Base-by-base conservation (phyloP, 495 filamentous ascomycete genomes). In the Venustampulla echinocandica region DNA sequence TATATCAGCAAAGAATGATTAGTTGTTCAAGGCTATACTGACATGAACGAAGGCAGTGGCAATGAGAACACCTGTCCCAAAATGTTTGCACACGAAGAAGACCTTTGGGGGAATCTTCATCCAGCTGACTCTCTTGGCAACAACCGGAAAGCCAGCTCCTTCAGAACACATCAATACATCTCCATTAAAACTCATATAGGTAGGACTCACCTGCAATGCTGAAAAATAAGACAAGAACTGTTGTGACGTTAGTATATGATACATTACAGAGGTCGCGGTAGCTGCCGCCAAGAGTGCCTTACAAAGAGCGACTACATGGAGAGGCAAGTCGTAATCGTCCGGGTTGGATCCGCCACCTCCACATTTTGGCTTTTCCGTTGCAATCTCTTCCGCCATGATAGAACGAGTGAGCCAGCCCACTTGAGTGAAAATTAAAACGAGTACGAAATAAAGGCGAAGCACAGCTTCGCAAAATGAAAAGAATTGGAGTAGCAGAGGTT, bases 1-100 rank as follows among this genome's bases (percentile, higher is more conserved):
- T 10, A 34, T 25, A 30, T 42, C 15, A 56, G 43, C 23, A 42
- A 14, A 45, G 9, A 3, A 20, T 10, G 17, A 5, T 7, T 11
- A 6, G 9, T 6, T 5, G 15, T 37, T 5, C 6, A 17, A 17
- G 34, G 15, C 9, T 65, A 65, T 0, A 69, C 34, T 61, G 62
- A 82, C 78, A 51, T 72, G 69, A 0, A 70, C 68, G 42, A 72
- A 72, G 0, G 69, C 66, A 1, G 69, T 72, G 6, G 69, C 69
- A 14, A 72, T 65, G 14, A 72, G 54, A 11, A 72, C 68, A 34
- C 69, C 69, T n/a, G 69, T 72, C 11, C 69, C 69, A 42, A 72
- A 72, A 52, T 72, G 69, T 15, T 73, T 73, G 56, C 69, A 70
- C 43, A 67, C 61, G 53, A 76, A 76, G 61, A 76, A 74, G 30